Conservation (phyloP, 441 rosid species). For the Mallotus japonicus region DNA sequence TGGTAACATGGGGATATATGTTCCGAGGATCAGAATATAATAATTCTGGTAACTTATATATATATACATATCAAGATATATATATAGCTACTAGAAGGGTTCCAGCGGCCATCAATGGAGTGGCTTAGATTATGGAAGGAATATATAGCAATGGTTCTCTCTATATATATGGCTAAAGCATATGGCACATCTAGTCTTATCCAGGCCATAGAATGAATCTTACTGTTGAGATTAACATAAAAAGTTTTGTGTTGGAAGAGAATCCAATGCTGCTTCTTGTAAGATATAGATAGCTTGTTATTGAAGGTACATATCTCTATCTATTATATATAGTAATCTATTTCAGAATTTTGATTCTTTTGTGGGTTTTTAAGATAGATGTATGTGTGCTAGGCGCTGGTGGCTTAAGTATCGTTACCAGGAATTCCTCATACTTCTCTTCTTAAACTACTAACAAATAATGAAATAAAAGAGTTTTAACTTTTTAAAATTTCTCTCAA, state of each 20-base stretch:
- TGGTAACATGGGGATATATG: slow-evolving; percentile 5
- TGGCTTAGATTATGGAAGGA: slow-evolving; percentile 18
- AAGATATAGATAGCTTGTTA: slow-evolving; percentile 27
- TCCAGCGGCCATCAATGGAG: background rate
- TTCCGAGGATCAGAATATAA: slow-evolving; percentile 8
- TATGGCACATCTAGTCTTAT: slow-evolving; percentile 44
- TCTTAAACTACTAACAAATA: no score
- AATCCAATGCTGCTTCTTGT: slow-evolving; percentile 48
- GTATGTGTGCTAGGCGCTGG: no score
- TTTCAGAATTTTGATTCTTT: no score
- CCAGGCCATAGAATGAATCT: slow-evolving; percentile 36
- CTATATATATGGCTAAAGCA: slow-evolving; percentile 32
- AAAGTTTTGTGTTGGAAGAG: slow-evolving; percentile 31
- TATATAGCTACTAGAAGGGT: background rate
- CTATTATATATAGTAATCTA: no score
- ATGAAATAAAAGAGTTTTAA: no score
- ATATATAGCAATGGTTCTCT: slow-evolving; percentile 32
- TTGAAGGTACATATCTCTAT: slow-evolving; percentile 26
- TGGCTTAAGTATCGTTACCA: no score
- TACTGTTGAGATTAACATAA: slow-evolving; percentile 20
- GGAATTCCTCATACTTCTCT: no score
- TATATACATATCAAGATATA: slow-evolving; percentile 18
- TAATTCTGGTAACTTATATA: background rate
- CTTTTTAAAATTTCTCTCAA: no score
- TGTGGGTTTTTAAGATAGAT: no score